Evolutionary conservation across 768 basidiomycete genomes (phyloP).

Genomic region (Leccinum fibrillosum): DNA sequence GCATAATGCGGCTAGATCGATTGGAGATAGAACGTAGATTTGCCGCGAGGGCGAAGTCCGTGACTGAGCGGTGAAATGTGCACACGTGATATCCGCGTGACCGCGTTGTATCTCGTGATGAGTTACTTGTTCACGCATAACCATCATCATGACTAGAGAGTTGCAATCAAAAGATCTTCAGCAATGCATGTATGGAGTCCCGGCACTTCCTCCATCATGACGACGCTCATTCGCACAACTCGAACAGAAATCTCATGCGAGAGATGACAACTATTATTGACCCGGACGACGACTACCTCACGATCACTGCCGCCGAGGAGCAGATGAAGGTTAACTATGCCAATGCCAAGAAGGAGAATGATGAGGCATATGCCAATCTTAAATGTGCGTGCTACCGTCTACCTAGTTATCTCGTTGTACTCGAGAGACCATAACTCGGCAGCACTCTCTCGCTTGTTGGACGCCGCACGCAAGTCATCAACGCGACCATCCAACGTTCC

Average conservation of each 20-base stretch:
- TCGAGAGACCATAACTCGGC: neutral
- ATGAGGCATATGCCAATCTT: conserved; percentile 61
- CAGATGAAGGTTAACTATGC: conserved; percentile 57
- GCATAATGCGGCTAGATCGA: no score
- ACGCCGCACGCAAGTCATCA: conserved; percentile 68
- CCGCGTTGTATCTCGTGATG: neutral
- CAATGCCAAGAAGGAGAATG: conserved; percentile 61
- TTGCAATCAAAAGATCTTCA: conserved; percentile 33
- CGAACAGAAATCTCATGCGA: conserved; percentile 57
- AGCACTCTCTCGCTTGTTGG: conserved; percentile 65
- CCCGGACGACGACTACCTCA: conserved; percentile 75
- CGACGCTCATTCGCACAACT: neutral
- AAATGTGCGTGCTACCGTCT: conserved; percentile 44
- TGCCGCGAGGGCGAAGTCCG: no score
- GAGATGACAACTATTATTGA: conserved; percentile 73
- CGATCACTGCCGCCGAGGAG: conserved; percentile 72
- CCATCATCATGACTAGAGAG: conserved; percentile 25
- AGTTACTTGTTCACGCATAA: neutral
- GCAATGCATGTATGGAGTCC: conserved; percentile 31
- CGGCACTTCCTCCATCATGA: neutral
- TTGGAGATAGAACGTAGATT: no score
- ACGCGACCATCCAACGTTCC: conserved; percentile 68
- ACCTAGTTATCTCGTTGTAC: neutral
- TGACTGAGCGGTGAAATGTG: neutral
- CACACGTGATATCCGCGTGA: conserved; percentile 22